Conservation (phyloP, 345 rosid species). For the Turnera subulata region DNA sequence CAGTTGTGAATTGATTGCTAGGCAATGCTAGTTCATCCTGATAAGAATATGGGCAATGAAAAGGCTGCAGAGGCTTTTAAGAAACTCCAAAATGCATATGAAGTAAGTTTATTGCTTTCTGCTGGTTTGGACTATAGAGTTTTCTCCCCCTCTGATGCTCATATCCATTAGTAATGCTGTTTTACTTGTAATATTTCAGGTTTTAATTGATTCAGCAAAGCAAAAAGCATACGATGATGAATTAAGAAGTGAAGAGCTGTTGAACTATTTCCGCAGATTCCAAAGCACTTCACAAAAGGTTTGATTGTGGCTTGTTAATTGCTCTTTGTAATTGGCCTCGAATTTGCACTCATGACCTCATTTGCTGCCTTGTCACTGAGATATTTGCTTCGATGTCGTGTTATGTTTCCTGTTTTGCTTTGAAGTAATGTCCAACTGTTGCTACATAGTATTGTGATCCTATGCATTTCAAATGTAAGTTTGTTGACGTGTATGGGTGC, state of each 20-base stretch:
- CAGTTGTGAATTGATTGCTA: constrained; percentile 27
- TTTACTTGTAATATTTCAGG: constrained; percentile 36
- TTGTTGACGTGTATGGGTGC: no score
- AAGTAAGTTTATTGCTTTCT: constrained; percentile 43
- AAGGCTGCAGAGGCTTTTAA: constrained; percentile 99
- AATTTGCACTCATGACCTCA: no score
- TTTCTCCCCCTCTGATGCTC: background rate
- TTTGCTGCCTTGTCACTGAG: no score
- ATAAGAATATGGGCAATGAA: constrained; percentile 96
- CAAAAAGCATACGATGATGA: constrained; percentile 90
- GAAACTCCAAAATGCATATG: constrained; percentile 96
- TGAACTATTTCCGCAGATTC: constrained; percentile 73
- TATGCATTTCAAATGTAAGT: no score
- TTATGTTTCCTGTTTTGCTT: no score
- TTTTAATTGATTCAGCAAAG: constrained; percentile 77
- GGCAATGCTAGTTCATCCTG: constrained; percentile 99
- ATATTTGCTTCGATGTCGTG: no score
- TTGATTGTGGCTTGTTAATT: constrained; percentile 10
- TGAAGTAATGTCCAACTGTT: no score
- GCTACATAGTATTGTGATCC: no score
- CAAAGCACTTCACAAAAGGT: constrained; percentile 81
- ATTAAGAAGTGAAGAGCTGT: constrained; percentile 79
- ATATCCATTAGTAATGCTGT: background rate
- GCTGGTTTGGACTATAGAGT: constrained; percentile 11
- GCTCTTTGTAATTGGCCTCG: background rate